Evolutionary conservation across 176 grass and related monocot species (phyloP).

Genomic region (Pontederia crassipes): DNA sequence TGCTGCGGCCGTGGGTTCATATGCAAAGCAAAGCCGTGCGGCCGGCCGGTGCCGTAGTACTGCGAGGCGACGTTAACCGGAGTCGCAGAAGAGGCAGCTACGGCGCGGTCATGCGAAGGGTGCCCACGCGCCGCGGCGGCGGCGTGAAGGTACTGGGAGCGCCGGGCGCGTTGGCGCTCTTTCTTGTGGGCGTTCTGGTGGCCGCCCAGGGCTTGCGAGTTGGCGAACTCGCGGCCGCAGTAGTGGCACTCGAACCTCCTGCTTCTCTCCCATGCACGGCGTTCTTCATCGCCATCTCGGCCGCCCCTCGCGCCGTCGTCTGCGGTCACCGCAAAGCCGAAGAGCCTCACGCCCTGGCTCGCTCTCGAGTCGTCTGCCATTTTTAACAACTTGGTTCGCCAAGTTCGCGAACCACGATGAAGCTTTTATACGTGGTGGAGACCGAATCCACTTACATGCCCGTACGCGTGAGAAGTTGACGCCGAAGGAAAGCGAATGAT

Average conservation of each 20-base stretch:
- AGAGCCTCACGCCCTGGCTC: constrained; percentile 5
- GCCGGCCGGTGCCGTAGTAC: too few species aligned
- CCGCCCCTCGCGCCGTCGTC: not conserved
- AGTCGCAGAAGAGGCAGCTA: not conserved
- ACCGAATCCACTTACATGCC: too few species aligned
- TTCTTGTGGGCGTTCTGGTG: constrained; percentile 58
- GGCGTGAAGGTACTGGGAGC: constrained; percentile 19
- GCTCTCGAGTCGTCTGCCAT: constrained; percentile 1
- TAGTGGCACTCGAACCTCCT: constrained; percentile 49
- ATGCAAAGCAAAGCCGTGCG: too few species aligned
- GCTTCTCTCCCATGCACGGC: too few species aligned
- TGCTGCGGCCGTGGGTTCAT: too few species aligned
- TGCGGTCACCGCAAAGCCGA: constrained; percentile 23
- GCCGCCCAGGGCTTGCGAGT: constrained; percentile 40
- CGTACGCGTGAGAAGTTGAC: too few species aligned
- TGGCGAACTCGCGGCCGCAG: constrained; percentile 47
- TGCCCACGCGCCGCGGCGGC: not conserved
- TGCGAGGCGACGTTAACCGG: too few species aligned
- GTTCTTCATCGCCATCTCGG: not conserved
- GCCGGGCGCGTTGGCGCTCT: constrained; percentile 40
- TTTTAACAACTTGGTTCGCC: too few species aligned
- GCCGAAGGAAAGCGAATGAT: too few species aligned
- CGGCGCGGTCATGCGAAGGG: constrained; percentile 14
- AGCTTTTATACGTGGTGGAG: too few species aligned
- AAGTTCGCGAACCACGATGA: too few species aligned